These are phyloP conservation scores for Lasiodiplodia citricola DNA, from an alignment of 2,329 filamentous ascomycete genomes.

Conservation along the genomic window DNA sequence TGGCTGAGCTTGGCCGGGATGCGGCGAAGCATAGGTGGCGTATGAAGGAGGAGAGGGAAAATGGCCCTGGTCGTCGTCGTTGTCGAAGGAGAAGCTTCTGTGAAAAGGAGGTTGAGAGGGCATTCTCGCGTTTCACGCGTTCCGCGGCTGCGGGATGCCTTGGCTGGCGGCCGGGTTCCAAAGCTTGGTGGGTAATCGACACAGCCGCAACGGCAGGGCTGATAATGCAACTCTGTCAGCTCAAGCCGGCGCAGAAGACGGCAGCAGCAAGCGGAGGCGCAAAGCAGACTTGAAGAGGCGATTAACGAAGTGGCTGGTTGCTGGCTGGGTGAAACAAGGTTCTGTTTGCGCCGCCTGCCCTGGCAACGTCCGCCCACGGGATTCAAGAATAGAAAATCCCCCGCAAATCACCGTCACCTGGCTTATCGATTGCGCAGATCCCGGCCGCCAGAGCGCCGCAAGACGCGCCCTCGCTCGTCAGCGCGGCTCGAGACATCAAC, in stretches of 20 bases:
- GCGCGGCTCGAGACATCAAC: background rate
- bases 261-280: background rate
- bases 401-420: constrained; percentile 7
- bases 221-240: background rate
- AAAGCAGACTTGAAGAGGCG: background rate
- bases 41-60: constrained; percentile 2
- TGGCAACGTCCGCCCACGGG: background rate
- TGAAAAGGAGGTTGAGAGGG: constrained; percentile 23
- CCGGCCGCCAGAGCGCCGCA: background rate
- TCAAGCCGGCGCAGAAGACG: no score
- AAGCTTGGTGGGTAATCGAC: constrained; percentile 12
- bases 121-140: constrained; percentile 25
- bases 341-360: constrained; percentile 3
- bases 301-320: background rate
- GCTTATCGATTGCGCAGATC: constrained; percentile 24
- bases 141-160: constrained; percentile 24
- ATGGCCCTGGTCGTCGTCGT: constrained; percentile 15
- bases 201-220: constrained; percentile 22
- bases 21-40: constrained; percentile 2
- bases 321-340: constrained; percentile 14
- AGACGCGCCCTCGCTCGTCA: background rate
- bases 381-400: constrained; percentile 10
- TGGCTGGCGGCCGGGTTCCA: constrained; percentile 24
- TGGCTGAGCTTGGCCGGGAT: background rate
- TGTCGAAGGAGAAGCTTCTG: constrained; percentile 21